Evolutionary conservation across 306 rosid genomes (phyloP).

Genomic region (Cicer chorassanicum): DNA sequence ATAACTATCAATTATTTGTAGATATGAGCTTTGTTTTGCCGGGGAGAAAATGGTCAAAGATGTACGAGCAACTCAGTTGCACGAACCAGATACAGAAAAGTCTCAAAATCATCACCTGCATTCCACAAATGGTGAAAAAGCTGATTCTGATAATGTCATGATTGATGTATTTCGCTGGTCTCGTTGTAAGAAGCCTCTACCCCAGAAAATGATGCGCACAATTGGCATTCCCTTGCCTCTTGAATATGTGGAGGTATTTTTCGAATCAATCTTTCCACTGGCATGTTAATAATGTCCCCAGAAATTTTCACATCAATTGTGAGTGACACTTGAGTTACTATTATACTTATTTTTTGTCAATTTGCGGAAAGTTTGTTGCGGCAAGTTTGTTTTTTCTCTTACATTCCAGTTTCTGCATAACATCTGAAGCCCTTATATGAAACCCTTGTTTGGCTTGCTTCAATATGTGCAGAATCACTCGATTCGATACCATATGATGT

Average conservation of each 20-base stretch:
- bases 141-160: constrained; percentile 61
- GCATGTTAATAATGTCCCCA: background rate
- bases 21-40: constrained; percentile 89
- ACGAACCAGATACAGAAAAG: constrained; percentile 65
- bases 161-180: constrained; percentile 91
- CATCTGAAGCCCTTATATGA: background rate
- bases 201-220: constrained; percentile 78
- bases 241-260: constrained; percentile 83
- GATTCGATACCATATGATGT: constrained; percentile 6
- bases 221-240: constrained; percentile 86
- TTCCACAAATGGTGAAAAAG: constrained; percentile 71
- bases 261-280: constrained; percentile 25
- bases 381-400: background rate
- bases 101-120: constrained; percentile 68
- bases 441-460: constrained; percentile 17
- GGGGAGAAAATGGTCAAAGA: constrained; percentile 83
- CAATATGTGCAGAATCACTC: background rate
- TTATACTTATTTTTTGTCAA: background rate
- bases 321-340: background rate
- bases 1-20: constrained; percentile 42
- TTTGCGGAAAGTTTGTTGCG: background rate
- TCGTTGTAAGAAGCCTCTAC: constrained; percentile 86
- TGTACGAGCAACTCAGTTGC: constrained; percentile 56
- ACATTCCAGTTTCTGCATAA: constrained; percentile 7
- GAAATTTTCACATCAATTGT: background rate